Evolutionary conservation across 495 filamentous ascomycete genomes (phyloP).

Genomic region (Apiosordaria backusii): DNA sequence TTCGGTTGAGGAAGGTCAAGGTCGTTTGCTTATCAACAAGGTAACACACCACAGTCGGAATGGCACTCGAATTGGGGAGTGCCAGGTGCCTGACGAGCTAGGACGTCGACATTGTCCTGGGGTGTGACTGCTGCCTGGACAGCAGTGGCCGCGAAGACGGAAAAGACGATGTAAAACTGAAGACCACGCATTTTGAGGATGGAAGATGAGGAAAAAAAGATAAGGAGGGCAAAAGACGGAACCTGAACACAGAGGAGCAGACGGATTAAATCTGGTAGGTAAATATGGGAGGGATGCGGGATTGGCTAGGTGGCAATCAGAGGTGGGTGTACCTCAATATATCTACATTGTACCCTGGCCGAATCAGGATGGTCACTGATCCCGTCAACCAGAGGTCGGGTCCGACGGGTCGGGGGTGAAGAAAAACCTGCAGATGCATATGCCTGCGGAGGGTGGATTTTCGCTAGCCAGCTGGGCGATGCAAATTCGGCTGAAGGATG

Average conservation of each 20-base stretch:
- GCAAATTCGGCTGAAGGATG: neutral
- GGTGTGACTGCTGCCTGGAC: neutral
- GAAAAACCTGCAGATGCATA: neutral
- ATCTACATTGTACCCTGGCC: neutral
- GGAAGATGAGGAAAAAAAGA: neutral
- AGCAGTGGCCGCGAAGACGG: conserved; percentile 11
- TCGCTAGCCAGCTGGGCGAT: neutral
- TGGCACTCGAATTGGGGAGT: conserved; percentile 27
- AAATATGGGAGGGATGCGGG: neutral
- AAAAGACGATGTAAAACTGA: conserved; percentile 13
- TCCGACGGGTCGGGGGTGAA: neutral
- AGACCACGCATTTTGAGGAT: neutral
- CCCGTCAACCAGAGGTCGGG: neutral
- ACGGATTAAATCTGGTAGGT: neutral
- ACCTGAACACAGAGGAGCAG: neutral
- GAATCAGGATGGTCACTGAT: neutral
- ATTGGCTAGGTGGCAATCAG: neutral
- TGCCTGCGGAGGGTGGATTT: neutral
- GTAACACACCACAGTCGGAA: conserved; percentile 23
- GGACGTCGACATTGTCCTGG: conserved; percentile 14
- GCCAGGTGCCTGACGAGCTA: conserved; percentile 23
- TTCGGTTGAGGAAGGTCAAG: neutral
- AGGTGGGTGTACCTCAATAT: neutral
- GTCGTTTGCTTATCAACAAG: neutral
- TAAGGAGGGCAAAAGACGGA: neutral